These are phyloP conservation scores for Colletotrichum sp. DNA, from an alignment of 2,329 filamentous ascomycete genomes.

Conservation along the genomic window DNA sequence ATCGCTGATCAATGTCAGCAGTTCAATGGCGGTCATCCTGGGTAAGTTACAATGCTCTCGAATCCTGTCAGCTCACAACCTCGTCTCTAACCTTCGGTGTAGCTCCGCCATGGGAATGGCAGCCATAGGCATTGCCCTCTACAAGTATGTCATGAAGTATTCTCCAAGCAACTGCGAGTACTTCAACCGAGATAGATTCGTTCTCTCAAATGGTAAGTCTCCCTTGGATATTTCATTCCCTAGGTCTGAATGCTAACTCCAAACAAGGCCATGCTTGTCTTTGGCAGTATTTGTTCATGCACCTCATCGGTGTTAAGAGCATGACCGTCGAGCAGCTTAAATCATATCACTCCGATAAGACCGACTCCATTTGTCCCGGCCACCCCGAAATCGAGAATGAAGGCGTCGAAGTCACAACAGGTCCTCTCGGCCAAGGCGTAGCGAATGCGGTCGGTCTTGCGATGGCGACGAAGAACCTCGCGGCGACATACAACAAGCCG, in stretches of 20 bases:
- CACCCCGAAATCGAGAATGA: constrained; percentile 63
- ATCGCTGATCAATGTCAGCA: constrained; percentile 74
- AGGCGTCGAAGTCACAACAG: constrained; percentile 64
- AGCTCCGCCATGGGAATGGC: constrained; percentile 64
- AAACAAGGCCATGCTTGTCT: constrained; percentile 50
- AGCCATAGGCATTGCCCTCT: constrained; percentile 63
- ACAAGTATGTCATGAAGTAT: constrained; percentile 68
- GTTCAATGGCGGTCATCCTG: constrained; percentile 72
- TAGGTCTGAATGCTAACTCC: accelerated
- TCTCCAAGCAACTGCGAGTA: constrained; percentile 56
- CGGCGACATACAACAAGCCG: constrained; percentile 56
- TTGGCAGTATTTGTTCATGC: constrained; percentile 58
- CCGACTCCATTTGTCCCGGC: constrained; percentile 55
- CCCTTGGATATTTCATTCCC: accelerated
- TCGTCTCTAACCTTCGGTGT: background rate
- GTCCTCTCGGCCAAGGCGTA: constrained; percentile 63
- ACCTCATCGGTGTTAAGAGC: constrained; percentile 56
- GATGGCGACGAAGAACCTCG: constrained; percentile 61
- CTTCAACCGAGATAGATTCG: constrained; percentile 68
- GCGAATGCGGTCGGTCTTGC: constrained; percentile 65
- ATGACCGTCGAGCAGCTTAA: constrained; percentile 64
- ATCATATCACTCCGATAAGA: constrained; percentile 50
- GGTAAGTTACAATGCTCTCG: constrained; percentile 54
- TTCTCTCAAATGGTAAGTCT: constrained; percentile 58
- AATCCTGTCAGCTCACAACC: no score